Base-by-base conservation (phyloP, 148 eudicot species). In the Persicaria maculosa region DNA sequence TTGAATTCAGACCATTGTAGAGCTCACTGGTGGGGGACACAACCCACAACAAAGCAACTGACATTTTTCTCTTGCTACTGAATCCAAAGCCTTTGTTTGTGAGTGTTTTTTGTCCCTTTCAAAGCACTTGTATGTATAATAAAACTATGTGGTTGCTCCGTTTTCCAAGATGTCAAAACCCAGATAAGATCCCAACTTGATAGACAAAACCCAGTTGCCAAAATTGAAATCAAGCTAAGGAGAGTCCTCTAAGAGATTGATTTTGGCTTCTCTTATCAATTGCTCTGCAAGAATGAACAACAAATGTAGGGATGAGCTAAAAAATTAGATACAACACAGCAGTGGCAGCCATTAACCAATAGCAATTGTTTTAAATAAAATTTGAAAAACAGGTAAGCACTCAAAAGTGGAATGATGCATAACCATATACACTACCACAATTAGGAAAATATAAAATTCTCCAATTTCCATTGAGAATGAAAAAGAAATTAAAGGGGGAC, bases 21-120 rank as follows among this genome's bases (percentile, higher is more conserved):
- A 84, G 76, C 82, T 95, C 96, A 57, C 86, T 87, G 62, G 74
- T 87, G 62, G 96, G 97, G n/a, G 91, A 81, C 72, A 87, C 91
- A 52, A 92, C 89, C 96, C 93, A 84, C 57, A 88, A 47, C 71
- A 87, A 78, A 88, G 91, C 88, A 81, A 86, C 89, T 84, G 97
- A 84, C 98, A 94, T 94, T 9, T 61, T 50, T 40, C 20, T 64
- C 45, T 19, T 4, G 5, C 1, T 31, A 64, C 44, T 12, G 69
- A 64, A 31, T 64, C 40, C 69, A 40, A 40, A 64, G 46, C 46
- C 69, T 64, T 14, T 57, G 62, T 25, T 57, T 59, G 22, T 59
- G 40, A 8, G 43, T 8, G 15, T 65, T 65, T 59, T 59, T 59
- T 59, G 67, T 59, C 67, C 5, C 67, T 57, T 57, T 19, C 25